Base-by-base conservation (phyloP, 768 basidiomycete genomes). In the Asterophora parasitica region DNA sequence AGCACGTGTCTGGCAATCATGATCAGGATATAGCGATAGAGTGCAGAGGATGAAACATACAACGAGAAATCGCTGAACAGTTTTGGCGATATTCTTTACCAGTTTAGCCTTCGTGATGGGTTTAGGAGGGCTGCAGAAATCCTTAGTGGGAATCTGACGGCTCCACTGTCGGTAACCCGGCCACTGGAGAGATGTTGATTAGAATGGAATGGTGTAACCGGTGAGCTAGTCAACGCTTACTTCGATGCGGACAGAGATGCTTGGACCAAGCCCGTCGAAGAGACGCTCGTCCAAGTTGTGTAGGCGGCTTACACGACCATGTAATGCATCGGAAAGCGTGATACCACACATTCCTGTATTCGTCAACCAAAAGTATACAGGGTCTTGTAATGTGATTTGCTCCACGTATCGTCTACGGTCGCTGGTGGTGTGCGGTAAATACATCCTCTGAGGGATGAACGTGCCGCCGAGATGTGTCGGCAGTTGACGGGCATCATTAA, bases 31-130 rank as follows among this genome's bases (percentile, higher is more conserved):
- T 42, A 19, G 33, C 30, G 13, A 47, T 19, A 4, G 19, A n/a
- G 40, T 15, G 47, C 28, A 55, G 35, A 51, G 28, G 13, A 51
- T 23, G 34, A 42, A 26, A 53, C 77, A 9, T 60, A 83, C 85
- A 42, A 68, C 62, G 49, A 82, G 81, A 62, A 90, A 89, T 33
- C 84, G 78, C 36, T 77, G 70, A 7, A 89, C 74, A 53, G 85
- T 85, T 64, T 85, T 88, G 1, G 86, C 87, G 7, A 90, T 77
- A 46, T 88, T 88, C 61, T 86, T 87, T 0, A 85, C 87, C 12
- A 90, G 72, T 59, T 90, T 90, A 15, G 78, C 76, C 44, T 77
- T 74, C 1, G 87, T 90, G 55, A 90, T 87, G 3, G 83, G 86
- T 5, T 83, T 77, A 32, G 85, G 88, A 0, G 88, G 86, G 52